These are phyloP conservation scores for Phoma herbarum DNA, from an alignment of 2,329 filamentous ascomycete genomes.

Conservation along the genomic window DNA sequence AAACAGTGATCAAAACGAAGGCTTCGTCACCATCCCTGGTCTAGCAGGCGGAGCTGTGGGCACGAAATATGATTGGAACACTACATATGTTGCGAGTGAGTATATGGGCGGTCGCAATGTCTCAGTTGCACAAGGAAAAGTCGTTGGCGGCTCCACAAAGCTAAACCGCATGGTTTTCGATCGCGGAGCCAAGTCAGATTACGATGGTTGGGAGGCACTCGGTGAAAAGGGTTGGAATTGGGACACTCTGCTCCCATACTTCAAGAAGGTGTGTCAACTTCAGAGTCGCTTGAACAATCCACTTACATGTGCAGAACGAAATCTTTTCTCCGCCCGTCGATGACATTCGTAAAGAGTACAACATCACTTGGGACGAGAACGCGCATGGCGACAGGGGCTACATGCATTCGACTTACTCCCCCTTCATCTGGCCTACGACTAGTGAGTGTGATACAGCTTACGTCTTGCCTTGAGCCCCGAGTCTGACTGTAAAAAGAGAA, in stretches of 20 bases:
- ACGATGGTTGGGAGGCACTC: conserved; percentile 41
- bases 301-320: conserved; percentile 30
- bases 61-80: conserved; percentile 41
- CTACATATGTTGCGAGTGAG: conserved; percentile 26
- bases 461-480: not conserved
- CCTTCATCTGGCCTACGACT: conserved; percentile 34
- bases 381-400: conserved; percentile 30
- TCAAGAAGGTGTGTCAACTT: conserved; percentile 30
- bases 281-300: not conserved
- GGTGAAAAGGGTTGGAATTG: conserved; percentile 43
- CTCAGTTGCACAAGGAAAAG: conserved; percentile 29
- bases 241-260: conserved; percentile 36
- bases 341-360: conserved; percentile 31
- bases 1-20: conserved; percentile 32
- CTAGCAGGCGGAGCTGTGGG: conserved; percentile 36
- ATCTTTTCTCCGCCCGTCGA: conserved; percentile 30
- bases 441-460: conserved; percentile 20
- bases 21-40: conserved; percentile 35
- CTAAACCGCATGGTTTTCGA: conserved; percentile 53
- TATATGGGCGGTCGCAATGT: conserved; percentile 25
- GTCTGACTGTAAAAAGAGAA: conserved; percentile 26
- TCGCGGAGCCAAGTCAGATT: conserved; percentile 41
- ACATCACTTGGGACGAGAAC: conserved; percentile 26
- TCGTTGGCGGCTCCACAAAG: conserved; percentile 39
- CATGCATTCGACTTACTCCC: conserved; percentile 31